Percentiles rank a stretch among this genome's conserved stretches.
Evolutionary conservation across 768 basidiomycete genomes (phyloP).

Genomic region (Sporobolomyces pararoseus): DNA sequence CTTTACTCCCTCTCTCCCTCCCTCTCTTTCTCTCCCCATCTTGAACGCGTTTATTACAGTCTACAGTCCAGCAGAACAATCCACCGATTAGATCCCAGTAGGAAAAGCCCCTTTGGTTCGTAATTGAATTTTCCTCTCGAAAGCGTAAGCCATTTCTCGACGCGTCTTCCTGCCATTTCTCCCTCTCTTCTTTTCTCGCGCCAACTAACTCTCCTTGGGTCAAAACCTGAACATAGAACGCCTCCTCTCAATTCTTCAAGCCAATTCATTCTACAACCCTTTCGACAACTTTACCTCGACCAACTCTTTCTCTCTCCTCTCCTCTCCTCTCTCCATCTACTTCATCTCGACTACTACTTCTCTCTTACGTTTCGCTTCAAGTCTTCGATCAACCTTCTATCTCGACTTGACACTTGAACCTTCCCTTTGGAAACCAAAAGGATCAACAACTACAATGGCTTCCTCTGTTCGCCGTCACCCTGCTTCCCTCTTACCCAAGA

Average conservation of each 20-base stretch:
- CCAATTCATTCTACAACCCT: not conserved
- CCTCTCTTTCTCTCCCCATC: no score
- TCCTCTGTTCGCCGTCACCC: constrained; percentile 54
- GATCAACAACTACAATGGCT: constrained; percentile 13
- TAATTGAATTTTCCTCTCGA: not conserved
- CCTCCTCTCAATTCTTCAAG: not conserved
- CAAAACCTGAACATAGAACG: not conserved
- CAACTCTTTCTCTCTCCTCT: not conserved
- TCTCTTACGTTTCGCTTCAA: not conserved
- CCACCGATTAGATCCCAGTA: no score
- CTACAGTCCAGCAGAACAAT: no score
- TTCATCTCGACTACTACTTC: not conserved
- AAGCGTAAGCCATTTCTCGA: not conserved
- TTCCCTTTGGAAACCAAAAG: no score
- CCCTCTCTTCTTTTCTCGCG: not conserved
- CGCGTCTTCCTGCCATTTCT: not conserved
- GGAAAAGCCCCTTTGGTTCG: not conserved
- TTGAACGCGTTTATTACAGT: no score
- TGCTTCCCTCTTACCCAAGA: constrained; percentile 73
- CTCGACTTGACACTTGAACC: not conserved
- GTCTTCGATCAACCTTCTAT: not conserved
- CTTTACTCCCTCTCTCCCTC: no score
- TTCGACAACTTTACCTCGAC: not conserved
- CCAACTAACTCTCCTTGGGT: not conserved
- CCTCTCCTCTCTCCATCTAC: not conserved